phyloP scores from a whole-genome alignment of 2,329 filamentous ascomycete genomes.

The Ophiostoma quercus region DNA sequence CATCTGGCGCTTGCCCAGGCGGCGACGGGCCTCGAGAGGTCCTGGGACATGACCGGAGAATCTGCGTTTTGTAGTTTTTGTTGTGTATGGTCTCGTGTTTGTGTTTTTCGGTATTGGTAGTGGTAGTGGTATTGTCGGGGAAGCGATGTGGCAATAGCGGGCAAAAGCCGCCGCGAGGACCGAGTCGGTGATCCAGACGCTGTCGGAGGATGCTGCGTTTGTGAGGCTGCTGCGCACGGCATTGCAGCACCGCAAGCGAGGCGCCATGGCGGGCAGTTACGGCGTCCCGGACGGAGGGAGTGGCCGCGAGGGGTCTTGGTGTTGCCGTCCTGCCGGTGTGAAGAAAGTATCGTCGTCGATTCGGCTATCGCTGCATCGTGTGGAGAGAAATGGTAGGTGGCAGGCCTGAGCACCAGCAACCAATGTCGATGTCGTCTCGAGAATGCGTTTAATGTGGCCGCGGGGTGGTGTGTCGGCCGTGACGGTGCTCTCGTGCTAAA shows the following conservation, averaged over 20 bases:
- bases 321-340: not conserved
- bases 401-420: no score
- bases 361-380: conserved; percentile 3
- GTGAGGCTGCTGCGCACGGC: conserved; percentile 13
- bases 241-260: conserved; percentile 21
- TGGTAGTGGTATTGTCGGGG: not conserved
- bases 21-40: conserved; percentile 51
- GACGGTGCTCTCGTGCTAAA: not conserved
- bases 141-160: conserved; percentile 36
- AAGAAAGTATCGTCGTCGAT: not conserved
- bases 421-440: not conserved
- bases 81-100: not conserved
- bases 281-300: conserved; percentile 12
- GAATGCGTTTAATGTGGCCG: not conserved
- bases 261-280: conserved; percentile 26
- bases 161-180: conserved; percentile 48
- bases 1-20: conserved; percentile 51
- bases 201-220: conserved; percentile 32
- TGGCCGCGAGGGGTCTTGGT: not conserved
- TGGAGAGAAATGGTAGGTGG: not conserved
- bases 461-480: not conserved
- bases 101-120: not conserved
- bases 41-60: conserved; percentile 44
- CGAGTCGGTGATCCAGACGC: conserved; percentile 57
- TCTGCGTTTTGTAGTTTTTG: conserved; percentile 28